A percentile compares a stretch with the other conserved stretches of the same genome.
These are phyloP conservation scores for Raphanus raphanistrum DNA, from an alignment of 345 rosid genomes.

Conservation along the genomic window DNA sequence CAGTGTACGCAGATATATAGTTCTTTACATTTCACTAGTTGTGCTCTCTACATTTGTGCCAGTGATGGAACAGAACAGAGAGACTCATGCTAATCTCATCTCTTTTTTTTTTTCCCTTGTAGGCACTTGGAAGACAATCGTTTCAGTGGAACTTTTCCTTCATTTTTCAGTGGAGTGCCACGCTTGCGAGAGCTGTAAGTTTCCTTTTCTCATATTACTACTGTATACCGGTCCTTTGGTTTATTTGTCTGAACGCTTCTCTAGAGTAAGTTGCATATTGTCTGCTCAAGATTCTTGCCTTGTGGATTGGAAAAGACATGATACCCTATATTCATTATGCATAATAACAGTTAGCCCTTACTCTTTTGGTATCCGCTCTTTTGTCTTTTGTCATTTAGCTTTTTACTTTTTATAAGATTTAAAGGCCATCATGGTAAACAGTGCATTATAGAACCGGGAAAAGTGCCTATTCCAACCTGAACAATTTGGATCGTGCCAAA, in stretches of 20 bases:
- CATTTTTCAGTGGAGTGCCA: slow-evolving; percentile 55
- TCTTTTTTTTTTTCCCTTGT: neutral
- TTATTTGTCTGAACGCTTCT: neutral
- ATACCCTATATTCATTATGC: neutral
- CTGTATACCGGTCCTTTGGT: neutral
- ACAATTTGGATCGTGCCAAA: no score
- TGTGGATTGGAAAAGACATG: slow-evolving; percentile 15
- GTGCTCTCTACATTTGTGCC: neutral
- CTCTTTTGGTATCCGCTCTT: neutral
- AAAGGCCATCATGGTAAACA: slow-evolving; percentile 10
- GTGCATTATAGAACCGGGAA: neutral
- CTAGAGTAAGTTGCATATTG: slow-evolving; percentile 16
- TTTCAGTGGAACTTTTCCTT: slow-evolving; percentile 62
- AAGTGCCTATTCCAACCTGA: no score
- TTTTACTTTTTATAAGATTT: slow-evolving; percentile 20
- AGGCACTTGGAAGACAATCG: slow-evolving; percentile 87
- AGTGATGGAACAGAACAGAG: neutral
- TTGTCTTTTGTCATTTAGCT: slow-evolving; percentile 17
- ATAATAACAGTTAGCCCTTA: neutral
- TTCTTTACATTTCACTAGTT: neutral
- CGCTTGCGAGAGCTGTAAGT: slow-evolving; percentile 76
- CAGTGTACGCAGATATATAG: slow-evolving; percentile 57
- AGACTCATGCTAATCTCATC: slow-evolving; percentile 17
- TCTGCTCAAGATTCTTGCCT: slow-evolving; percentile 38
- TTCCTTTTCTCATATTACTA: slow-evolving; percentile 9